Conservation (phyloP, 495 filamentous ascomycete species). For the Chaetomidium leptoderma region DNA sequence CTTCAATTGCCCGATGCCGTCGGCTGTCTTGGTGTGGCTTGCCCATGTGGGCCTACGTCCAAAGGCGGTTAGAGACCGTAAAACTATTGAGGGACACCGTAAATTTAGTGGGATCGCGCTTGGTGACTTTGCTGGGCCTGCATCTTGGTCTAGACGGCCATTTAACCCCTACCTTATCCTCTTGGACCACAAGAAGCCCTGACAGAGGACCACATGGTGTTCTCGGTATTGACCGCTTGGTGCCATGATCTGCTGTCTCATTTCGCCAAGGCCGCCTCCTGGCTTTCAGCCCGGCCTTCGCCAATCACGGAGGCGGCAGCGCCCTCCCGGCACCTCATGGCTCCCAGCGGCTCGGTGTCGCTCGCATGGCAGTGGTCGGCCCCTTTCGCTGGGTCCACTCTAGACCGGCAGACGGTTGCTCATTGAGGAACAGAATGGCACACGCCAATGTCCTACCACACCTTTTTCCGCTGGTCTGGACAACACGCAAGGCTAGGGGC, state of each 20-base stretch:
- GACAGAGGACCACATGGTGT: constrained; percentile 4
- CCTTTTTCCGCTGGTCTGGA: background rate
- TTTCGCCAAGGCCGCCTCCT: constrained; percentile 9
- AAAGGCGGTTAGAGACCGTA: too few relatives aligned
- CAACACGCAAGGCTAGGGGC: background rate
- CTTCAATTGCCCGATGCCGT: too few relatives aligned
- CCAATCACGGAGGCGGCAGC: constrained; percentile 1
- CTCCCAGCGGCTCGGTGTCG: constrained; percentile 14
- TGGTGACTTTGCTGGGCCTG: too few relatives aligned
- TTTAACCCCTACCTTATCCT: background rate
- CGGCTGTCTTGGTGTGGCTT: too few relatives aligned
- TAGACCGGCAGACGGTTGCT: background rate
- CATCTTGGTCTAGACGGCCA: too few relatives aligned
- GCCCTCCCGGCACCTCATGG: constrained; percentile 1
- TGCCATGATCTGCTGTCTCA: constrained; percentile 2
- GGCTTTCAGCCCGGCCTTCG: background rate
- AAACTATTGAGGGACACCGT: too few relatives aligned
- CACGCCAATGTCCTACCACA: background rate
- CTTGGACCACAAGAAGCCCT: background rate
- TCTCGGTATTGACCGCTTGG: constrained; percentile 3
- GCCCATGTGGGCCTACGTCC: too few relatives aligned
- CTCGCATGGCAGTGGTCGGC: constrained; percentile 16
- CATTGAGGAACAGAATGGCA: background rate
- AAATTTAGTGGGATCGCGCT: too few relatives aligned
- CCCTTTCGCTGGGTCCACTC: constrained; percentile 12